These are phyloP conservation scores for Lepidium campestre DNA, from an alignment of 441 rosid genomes.

Conservation along the genomic window DNA sequence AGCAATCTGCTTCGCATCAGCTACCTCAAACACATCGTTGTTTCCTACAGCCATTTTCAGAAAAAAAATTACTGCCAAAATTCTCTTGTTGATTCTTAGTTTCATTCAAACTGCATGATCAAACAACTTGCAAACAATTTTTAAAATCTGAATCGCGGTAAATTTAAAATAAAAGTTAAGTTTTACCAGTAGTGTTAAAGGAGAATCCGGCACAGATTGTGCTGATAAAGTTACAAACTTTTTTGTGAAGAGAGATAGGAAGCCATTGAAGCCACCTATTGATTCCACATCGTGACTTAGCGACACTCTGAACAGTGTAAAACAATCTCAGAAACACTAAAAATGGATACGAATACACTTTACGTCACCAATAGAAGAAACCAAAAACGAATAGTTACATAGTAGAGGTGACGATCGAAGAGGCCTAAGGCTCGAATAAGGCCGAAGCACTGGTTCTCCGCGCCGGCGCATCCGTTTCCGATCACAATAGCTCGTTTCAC, in stretches of 20 bases:
- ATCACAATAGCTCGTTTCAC: slow-evolving; percentile 49
- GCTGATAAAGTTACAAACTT: slow-evolving; percentile 20
- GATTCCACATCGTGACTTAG: slow-evolving; percentile 51
- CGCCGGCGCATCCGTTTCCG: slow-evolving; percentile 66
- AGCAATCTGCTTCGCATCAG: slow-evolving; percentile 55
- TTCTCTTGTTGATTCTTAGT: neutral
- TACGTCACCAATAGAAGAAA: neutral
- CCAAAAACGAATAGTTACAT: slow-evolving; percentile 21
- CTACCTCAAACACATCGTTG: slow-evolving; percentile 31
- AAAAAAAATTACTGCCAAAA: neutral
- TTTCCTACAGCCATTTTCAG: slow-evolving; percentile 31
- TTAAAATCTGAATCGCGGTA: neutral
- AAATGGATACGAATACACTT: neutral
- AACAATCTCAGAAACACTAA: neutral
- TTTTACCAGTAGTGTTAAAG: slow-evolving; percentile 29
- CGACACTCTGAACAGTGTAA: slow-evolving; percentile 38
- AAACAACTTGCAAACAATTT: neutral
- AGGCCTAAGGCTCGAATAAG: slow-evolving; percentile 61
- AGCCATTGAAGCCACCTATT: slow-evolving; percentile 58
- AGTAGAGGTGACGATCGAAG: slow-evolving; percentile 36
- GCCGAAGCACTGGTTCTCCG: slow-evolving; percentile 71
- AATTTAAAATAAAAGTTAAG: neutral
- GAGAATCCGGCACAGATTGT: slow-evolving; percentile 29
- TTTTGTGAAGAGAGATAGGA: slow-evolving; percentile 40
- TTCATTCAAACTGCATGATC: neutral